Percentiles rank a stretch among this genome's conserved stretches.
These are phyloP conservation scores for Arthrobotrys conoides DNA, from an alignment of 2,329 filamentous ascomycete genomes.

Conservation along the genomic window DNA sequence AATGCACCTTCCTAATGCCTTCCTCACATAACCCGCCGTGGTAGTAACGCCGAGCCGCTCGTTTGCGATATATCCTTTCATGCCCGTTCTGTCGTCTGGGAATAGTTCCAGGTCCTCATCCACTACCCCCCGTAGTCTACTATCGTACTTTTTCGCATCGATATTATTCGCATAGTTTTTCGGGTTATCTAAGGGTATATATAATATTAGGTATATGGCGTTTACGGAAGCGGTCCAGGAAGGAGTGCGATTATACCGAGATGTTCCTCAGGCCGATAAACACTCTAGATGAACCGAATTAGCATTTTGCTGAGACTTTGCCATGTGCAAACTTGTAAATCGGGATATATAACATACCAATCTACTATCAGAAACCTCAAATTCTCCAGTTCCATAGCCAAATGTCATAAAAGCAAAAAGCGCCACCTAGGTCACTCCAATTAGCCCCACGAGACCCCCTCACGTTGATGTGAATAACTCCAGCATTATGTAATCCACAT, in stretches of 20 bases:
- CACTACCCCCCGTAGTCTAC: slow-evolving; percentile 84
- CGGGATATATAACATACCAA: slow-evolving; percentile 77
- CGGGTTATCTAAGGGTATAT: slow-evolving; percentile 68
- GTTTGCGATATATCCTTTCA: slow-evolving; percentile 99
- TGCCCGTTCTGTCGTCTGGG: slow-evolving; percentile 82
- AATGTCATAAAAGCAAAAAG: slow-evolving; percentile 91
- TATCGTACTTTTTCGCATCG: slow-evolving; percentile 86
- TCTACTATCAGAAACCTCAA: slow-evolving; percentile 83
- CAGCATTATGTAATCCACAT: slow-evolving; percentile 30
- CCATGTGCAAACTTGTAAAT: background rate
- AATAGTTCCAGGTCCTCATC: slow-evolving; percentile 77
- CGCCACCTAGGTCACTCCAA: slow-evolving; percentile 72
- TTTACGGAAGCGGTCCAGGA: background rate
- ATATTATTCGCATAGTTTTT: slow-evolving; percentile 87
- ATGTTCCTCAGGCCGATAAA: slow-evolving; percentile 79
- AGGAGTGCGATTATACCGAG: slow-evolving; percentile 72
- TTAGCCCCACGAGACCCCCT: slow-evolving; percentile 27
- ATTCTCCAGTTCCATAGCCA: slow-evolving; percentile 85
- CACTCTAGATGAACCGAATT: slow-evolving; percentile 24
- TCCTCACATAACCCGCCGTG: slow-evolving; percentile 71
- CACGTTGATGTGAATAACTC: background rate
- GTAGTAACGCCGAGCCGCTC: slow-evolving; percentile 91
- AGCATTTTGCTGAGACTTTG: slow-evolving; percentile 8
- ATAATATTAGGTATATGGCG: slow-evolving; percentile 10
- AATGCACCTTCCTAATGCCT: slow-evolving; percentile 62